A percentile compares a stretch with the other conserved stretches of the same genome.
Evolutionary conservation across 2,329 filamentous ascomycete species (phyloP).

Genomic region (Stemphylium lycopersici): DNA sequence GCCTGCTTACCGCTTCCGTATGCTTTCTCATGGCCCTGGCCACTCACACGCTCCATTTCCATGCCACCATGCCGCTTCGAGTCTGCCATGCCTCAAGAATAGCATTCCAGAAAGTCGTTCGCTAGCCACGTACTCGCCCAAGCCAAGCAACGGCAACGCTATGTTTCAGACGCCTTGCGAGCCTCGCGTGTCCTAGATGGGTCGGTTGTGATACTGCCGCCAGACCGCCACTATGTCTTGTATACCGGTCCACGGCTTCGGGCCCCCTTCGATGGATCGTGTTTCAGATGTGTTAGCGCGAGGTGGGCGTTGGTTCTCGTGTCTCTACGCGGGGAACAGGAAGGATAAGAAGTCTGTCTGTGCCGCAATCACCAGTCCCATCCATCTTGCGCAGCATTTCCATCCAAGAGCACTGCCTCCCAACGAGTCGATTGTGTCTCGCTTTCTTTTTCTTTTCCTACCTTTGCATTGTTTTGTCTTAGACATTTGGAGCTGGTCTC

Average conservation of each 20-base stretch:
- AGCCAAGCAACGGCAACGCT: conserved; percentile 27
- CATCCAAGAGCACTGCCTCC: conserved; percentile 36
- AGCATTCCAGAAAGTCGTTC: conserved; percentile 29
- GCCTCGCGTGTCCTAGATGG: conserved; percentile 33
- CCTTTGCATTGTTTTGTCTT: conserved; percentile 46
- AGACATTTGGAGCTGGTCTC: conserved; percentile 55
- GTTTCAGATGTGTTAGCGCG: conserved; percentile 50
- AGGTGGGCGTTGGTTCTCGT: conserved; percentile 41
- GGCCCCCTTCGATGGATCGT: conserved; percentile 42
- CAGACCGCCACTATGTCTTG: conserved; percentile 21
- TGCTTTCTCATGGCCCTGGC: conserved; percentile 32
- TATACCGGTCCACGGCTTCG: conserved; percentile 32
- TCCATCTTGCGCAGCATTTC: conserved; percentile 30
- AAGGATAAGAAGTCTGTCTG: conserved; percentile 48
- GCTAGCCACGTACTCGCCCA: conserved; percentile 44
- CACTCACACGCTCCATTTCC: conserved; percentile 31
- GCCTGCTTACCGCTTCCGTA: conserved; percentile 27
- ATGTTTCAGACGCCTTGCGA: conserved; percentile 46
- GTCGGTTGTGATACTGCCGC: conserved; percentile 40
- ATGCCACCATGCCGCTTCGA: conserved; percentile 25
- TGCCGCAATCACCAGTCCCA: conserved; percentile 42
- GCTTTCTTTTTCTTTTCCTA: conserved; percentile 32
- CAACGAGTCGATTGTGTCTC: conserved; percentile 50
- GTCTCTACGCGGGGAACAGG: conserved; percentile 33
- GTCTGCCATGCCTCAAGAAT: conserved; percentile 29